These are phyloP conservation scores for Ceratocystis lukuohia DNA, from an alignment of 2,329 filamentous ascomycete genomes.

Conservation along the genomic window DNA sequence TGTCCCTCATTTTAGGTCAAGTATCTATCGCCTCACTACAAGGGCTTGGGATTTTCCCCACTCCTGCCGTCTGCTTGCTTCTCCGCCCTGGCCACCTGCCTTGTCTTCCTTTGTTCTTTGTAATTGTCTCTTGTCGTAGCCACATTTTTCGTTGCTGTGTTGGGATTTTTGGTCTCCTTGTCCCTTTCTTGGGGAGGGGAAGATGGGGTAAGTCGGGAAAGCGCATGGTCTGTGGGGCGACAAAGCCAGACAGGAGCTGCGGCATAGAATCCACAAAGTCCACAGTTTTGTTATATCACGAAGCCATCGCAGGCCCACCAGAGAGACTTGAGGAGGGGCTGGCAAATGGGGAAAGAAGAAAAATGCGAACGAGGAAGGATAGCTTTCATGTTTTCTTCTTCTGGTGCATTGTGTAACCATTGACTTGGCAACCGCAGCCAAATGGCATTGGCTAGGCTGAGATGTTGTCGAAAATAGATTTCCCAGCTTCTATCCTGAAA, in stretches of 20 bases:
- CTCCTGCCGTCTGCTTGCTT: background rate
- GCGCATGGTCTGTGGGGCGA: background rate
- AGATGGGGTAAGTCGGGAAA: slow-evolving; percentile 4
- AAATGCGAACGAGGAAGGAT: background rate
- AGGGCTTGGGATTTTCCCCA: background rate
- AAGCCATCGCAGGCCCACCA: background rate
- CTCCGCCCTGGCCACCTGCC: background rate
- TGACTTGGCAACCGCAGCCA: no score
- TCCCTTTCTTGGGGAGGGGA: background rate
- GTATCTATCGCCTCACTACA: no score
- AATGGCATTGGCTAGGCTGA: no score
- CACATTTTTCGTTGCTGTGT: background rate
- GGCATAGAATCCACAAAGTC: background rate
- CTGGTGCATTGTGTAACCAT: no score
- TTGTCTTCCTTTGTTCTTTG: background rate
- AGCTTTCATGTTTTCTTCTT: background rate
- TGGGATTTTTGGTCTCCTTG: background rate
- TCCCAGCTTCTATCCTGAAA: no score
- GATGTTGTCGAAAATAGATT: no score
- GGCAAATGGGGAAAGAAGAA: no score
- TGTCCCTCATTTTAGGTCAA: background rate
- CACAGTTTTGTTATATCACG: background rate
- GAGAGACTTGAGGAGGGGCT: background rate
- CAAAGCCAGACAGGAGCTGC: background rate
- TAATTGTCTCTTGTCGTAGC: background rate